Percentiles rank a stretch among this genome's conserved stretches.
These are phyloP conservation scores for Leishmania lainsoni DNA, from an alignment of 208 protist species.

Conservation along the genomic window DNA sequence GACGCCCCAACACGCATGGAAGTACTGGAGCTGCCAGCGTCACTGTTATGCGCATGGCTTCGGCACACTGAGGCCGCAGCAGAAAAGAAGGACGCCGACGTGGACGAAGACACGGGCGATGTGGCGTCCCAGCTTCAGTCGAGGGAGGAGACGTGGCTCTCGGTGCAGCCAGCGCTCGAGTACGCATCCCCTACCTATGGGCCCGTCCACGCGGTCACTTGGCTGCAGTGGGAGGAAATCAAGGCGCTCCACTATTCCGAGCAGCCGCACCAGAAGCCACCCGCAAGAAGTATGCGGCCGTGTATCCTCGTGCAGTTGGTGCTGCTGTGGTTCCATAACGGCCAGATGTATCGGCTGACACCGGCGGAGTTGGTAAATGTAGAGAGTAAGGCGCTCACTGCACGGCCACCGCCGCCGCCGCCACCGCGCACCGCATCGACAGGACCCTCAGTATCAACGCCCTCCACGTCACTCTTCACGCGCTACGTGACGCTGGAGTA, in stretches of 20 bases:
- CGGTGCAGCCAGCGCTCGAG: conserved; percentile 31
- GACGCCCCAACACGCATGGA: conserved; percentile 9
- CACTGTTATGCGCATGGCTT: conserved; percentile 18
- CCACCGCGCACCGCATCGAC: neutral
- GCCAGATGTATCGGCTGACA: neutral
- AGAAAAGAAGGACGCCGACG: neutral
- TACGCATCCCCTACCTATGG: conserved; percentile 25
- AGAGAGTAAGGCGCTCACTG: neutral
- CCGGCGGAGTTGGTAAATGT: conserved; percentile 14
- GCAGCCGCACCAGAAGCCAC: neutral
- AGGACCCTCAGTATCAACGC: neutral
- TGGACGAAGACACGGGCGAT: neutral
- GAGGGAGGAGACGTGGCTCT: conserved; percentile 9
- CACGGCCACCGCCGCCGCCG: neutral
- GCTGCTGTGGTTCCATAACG: conserved; percentile 25
- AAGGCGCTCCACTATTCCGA: conserved; percentile 15
- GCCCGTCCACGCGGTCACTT: conserved; percentile 10
- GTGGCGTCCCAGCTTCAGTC: neutral
- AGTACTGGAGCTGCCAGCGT: conserved; percentile 5
- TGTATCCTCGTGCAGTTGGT: conserved; percentile 18
- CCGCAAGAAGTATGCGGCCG: neutral
- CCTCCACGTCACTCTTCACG: conserved; percentile 18
- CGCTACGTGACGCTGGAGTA: conserved; percentile 22
- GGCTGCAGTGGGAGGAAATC: conserved; percentile 33
- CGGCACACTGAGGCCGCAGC: neutral